phyloP scores from a whole-genome alignment of 176 grass and related monocot genomes.

The Oryza brachyantha region DNA sequence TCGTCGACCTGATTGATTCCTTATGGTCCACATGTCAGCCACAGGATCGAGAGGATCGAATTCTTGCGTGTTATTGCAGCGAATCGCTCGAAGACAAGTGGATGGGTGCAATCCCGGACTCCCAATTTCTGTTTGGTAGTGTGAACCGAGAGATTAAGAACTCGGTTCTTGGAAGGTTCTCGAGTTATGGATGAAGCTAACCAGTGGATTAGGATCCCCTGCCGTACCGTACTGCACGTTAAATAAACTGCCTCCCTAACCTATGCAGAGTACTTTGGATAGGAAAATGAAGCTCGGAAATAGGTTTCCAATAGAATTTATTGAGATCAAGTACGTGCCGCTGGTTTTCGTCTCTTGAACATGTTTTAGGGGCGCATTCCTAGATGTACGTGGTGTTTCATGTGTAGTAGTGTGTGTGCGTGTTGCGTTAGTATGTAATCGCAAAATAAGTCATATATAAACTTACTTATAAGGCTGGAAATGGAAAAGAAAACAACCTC shows the following conservation, averaged over 20 bases:
- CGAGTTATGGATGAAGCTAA: not conserved
- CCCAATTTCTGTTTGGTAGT: not conserved
- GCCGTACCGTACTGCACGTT: too few relatives aligned
- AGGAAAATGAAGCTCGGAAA: not conserved
- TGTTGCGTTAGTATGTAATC: too few relatives aligned
- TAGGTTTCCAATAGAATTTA: too few relatives aligned
- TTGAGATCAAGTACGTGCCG: too few relatives aligned
- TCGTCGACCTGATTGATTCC: constrained; percentile 28
- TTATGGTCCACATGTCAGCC: constrained; percentile 27
- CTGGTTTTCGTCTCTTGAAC: too few relatives aligned
- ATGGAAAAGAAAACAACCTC: not conserved
- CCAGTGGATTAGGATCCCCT: too few relatives aligned
- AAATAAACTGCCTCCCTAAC: too few relatives aligned
- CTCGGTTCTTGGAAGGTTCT: not conserved
- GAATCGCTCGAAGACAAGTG: not conserved
- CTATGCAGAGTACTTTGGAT: not conserved
- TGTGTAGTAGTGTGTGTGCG: too few relatives aligned
- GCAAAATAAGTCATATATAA: too few relatives aligned
- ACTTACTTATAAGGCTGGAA: not conserved
- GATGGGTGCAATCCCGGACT: constrained; percentile 15
- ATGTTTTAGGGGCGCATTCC: too few relatives aligned
- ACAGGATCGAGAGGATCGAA: constrained; percentile 9
- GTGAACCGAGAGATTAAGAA: not conserved
- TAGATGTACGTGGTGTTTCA: too few relatives aligned
- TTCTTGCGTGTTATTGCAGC: constrained; percentile 4